phyloP scores from a whole-genome alignment of 1,284 basidiomycete genomes.

The Mycena citricolor region DNA sequence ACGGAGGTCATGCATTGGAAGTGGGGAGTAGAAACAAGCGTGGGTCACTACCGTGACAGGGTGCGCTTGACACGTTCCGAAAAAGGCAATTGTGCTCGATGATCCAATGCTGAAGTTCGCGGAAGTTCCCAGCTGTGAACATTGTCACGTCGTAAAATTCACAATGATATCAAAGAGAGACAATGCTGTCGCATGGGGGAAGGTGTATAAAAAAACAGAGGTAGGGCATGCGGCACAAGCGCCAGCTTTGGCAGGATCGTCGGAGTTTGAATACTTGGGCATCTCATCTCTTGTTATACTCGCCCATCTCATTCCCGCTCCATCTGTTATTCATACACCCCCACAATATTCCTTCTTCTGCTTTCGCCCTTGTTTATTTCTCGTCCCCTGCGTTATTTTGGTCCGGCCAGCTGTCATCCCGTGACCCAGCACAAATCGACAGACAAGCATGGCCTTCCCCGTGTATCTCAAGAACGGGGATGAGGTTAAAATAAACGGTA shows the following conservation, averaged over 20 bases:
- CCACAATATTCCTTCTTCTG: no score
- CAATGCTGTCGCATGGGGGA: neutral
- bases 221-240: neutral
- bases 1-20: no score
- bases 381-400: conserved; percentile 17
- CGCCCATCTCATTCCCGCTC: conserved; percentile 35
- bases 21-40: no score
- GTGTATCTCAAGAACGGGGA: conserved; percentile 75
- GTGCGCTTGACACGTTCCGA: no score
- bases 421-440: conserved; percentile 30
- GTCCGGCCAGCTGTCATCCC: conserved; percentile 26
- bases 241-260: conserved; percentile 20
- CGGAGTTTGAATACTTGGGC: conserved; percentile 41
- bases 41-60: no score
- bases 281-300: conserved; percentile 30
- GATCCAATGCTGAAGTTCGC: no score
- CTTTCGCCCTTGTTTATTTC: conserved; percentile 25
- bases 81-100: no score
- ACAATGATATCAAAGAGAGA: neutral
- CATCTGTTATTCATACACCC: conserved; percentile 24
- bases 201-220: neutral
- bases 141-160: no score
- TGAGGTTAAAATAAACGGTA: conserved; percentile 81
- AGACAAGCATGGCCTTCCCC: conserved; percentile 34
- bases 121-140: no score